A percentile compares a stretch with the other conserved stretches of the same genome.
Evolutionary conservation across 306 rosid genomes (phyloP).

Genomic region (Glycine soja): DNA sequence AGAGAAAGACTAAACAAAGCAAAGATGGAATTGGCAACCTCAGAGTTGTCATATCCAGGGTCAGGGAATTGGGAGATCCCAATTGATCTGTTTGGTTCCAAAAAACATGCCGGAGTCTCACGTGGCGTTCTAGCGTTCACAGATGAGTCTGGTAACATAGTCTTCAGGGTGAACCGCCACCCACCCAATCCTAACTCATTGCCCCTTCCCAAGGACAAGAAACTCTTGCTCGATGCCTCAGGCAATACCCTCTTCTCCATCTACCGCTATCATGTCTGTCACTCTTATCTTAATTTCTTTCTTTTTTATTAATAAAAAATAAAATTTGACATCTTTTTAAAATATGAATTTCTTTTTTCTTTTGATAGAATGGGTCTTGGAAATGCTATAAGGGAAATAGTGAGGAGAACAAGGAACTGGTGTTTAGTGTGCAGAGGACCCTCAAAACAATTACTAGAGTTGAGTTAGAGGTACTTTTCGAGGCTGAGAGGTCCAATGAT

Average conservation of each 20-base stretch:
- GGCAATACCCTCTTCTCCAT: slow-evolving; percentile 68
- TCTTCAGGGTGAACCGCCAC: slow-evolving; percentile 60
- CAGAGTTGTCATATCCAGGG: slow-evolving; percentile 40
- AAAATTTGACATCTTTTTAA: background rate
- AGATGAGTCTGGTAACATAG: slow-evolving; percentile 52
- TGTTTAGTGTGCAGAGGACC: slow-evolving; percentile 66
- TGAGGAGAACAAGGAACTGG: slow-evolving; percentile 47
- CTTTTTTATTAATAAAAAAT: background rate
- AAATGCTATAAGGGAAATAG: slow-evolving; percentile 68
- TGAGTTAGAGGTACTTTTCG: slow-evolving; percentile 66
- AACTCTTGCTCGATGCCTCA: slow-evolving; percentile 58
- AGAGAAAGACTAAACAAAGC: background rate
- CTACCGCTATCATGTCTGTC: slow-evolving; percentile 55
- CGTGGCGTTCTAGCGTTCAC: slow-evolving; percentile 66
- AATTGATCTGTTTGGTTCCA: slow-evolving; percentile 80
- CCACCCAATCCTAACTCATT: slow-evolving; percentile 51
- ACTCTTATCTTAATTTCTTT: background rate
- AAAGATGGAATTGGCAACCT: slow-evolving; percentile 50
- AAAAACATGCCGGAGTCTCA: slow-evolving; percentile 60
- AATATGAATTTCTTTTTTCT: background rate
- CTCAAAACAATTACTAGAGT: slow-evolving; percentile 59
- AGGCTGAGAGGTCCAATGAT: slow-evolving; percentile 49
- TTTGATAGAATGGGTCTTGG: slow-evolving; percentile 76
- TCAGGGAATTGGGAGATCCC: slow-evolving; percentile 58
- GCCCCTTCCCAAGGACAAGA: slow-evolving; percentile 43